Base-by-base conservation (phyloP, 179 eudicot genomes). In the Carnegiea gigantea region DNA sequence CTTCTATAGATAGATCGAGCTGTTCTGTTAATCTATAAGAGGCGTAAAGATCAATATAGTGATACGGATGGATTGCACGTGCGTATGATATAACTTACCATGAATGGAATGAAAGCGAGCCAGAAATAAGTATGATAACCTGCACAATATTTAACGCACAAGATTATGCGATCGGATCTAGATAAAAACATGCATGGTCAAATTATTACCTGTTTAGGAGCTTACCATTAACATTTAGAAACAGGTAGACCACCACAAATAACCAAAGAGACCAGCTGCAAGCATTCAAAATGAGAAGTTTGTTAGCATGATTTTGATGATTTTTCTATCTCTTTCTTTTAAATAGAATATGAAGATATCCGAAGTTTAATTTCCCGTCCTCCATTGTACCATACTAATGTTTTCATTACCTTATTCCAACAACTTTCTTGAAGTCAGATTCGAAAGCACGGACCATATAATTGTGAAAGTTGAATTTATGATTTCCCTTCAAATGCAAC, bases 241-340 rank as follows among this genome's bases (percentile, higher is more conserved):
- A 75, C 76, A 85, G 79, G 79, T 70, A 82, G 54, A 85, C 57
- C 40, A 85, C 85, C 75, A 85, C 87, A 64, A 82, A 85, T 72
- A 85, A 64, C 85, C 85, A 82, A 46, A 82, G 87, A 57, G 79
- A 85, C 87, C 87, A 85, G 73, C 87, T 85, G 79, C 87, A 85
- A 53, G 1, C 30, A 21, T 9, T 28, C 51, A 62, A 75, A 57
- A 43, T 11, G 21, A 30, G 3, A 23, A 30, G 13, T 1, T 21
- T 15, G 3, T 9, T 49, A 40, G 20, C 20, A 33, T 23, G 28
- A 46, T 15, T 30, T 57, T 15, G 6, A n/a, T 54, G 20, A 2
- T 54, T 54, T 54, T 54, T 20, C 62, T 5, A 0, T 54, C 5
- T 54, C 9, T 40, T 5, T 40, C 44, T 7, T 40, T 0, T 7